Conservation (phyloP, 2,329 filamentous ascomycete genomes). For the Dactylellina leptospora region DNA sequence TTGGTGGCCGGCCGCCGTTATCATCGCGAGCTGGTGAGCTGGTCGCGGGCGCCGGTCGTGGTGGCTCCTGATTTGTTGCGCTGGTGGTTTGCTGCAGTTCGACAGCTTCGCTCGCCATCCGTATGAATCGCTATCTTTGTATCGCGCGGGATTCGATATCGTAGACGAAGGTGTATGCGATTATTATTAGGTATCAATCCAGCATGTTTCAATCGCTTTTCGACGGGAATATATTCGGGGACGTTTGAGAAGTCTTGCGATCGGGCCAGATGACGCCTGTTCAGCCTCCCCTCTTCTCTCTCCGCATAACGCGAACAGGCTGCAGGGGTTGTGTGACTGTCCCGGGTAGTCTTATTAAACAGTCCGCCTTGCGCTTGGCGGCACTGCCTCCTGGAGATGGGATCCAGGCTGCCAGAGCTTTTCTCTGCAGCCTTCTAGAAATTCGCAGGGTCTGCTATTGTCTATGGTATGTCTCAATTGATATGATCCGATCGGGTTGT, state of each 20-base stretch:
- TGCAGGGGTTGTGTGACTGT: constrained; percentile 11
- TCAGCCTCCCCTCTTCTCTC: too few relatives aligned
- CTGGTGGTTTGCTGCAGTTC: constrained; percentile 26
- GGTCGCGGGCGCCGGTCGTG: constrained; percentile 15
- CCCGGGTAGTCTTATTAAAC: neutral
- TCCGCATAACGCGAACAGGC: constrained; percentile 38
- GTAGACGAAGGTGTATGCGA: too few relatives aligned
- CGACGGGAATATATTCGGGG: constrained; percentile 1
- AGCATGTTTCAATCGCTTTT: constrained; percentile 1
- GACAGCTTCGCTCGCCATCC: constrained; percentile 36
- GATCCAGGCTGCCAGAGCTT: constrained; percentile 22
- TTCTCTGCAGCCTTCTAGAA: constrained; percentile 39
- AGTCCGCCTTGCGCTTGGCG: constrained; percentile 34
- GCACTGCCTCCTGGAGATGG: constrained; percentile 18
- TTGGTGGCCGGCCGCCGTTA: neutral
- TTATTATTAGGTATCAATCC: too few relatives aligned
- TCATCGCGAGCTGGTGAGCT: constrained; percentile 26
- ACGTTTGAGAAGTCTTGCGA: constrained; percentile 14
- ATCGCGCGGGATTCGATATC: too few relatives aligned
- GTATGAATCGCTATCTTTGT: neutral
- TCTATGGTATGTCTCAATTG: too few relatives aligned
- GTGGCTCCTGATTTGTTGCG: constrained; percentile 34
- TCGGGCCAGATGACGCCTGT: constrained; percentile 3
- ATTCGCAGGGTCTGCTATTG: neutral
- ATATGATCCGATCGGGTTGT: too few relatives aligned